Conservation (phyloP, 2,329 filamentous ascomycete species). For the Dryadomyces quercus-mongolicae region DNA sequence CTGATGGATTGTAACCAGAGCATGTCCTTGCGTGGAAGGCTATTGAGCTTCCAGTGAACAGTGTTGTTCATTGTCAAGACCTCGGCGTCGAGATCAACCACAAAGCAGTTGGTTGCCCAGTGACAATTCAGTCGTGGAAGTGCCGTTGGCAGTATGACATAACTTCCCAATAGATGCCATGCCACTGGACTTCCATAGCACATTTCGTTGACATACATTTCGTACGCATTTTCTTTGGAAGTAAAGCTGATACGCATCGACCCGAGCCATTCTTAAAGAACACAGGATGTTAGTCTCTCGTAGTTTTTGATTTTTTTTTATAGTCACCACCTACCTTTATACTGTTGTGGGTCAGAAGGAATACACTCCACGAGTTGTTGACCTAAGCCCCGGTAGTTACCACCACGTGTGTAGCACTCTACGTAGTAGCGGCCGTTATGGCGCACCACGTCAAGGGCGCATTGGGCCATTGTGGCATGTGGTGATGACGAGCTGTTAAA, state of each 20-base stretch:
- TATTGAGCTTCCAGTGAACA: constrained; percentile 4
- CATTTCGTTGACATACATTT: background rate
- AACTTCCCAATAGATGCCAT: background rate
- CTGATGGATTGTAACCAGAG: background rate
- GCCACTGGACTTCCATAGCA: background rate
- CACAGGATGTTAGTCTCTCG: background rate
- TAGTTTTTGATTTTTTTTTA: too few species aligned
- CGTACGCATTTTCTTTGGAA: background rate
- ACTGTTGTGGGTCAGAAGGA: background rate
- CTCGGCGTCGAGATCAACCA: constrained; percentile 3
- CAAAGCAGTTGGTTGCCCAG: background rate
- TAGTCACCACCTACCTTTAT: background rate
- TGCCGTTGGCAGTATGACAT: background rate
- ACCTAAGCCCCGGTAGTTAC: background rate
- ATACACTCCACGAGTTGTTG: background rate
- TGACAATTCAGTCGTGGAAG: background rate
- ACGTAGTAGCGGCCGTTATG: constrained; percentile 2
- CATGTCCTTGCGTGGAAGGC: background rate
- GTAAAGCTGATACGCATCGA: background rate
- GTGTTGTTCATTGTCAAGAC: constrained; percentile 4
- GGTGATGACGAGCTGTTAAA: background rate
- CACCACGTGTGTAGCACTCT: background rate
- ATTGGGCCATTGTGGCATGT: background rate
- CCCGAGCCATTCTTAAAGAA: constrained; percentile 2
- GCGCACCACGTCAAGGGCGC: background rate